A percentile compares a stretch with the other conserved stretches of the same genome.
phyloP scores from a whole-genome alignment of 1,284 basidiomycete genomes.

The Mycena sp. region DNA sequence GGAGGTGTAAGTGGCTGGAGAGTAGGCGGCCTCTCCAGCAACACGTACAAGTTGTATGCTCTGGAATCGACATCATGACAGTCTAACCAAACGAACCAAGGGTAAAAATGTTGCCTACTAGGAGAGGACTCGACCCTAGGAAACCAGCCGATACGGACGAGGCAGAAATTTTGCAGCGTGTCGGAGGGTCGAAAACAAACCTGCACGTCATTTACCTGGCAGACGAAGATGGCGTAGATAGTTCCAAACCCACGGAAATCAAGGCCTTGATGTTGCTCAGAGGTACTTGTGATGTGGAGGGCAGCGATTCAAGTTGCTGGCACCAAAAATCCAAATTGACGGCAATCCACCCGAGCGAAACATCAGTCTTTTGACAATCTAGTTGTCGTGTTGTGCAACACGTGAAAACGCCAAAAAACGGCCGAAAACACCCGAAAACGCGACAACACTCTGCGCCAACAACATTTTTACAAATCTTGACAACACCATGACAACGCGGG shows the following conservation, averaged over 20 bases:
- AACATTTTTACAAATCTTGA: too few species aligned
- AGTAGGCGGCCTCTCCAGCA: conserved; percentile 2
- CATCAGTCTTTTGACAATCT: too few species aligned
- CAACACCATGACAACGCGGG: too few species aligned
- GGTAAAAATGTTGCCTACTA: conserved; percentile 7
- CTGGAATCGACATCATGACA: conserved; percentile 5
- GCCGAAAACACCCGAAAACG: too few species aligned
- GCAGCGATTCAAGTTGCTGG: not conserved
- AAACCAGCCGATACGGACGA: not conserved
- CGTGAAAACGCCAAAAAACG: conserved; percentile 15
- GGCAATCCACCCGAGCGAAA: conserved; percentile 1
- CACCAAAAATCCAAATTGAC: not conserved
- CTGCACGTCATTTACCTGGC: not conserved
- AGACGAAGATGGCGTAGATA: not conserved
- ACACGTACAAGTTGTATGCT: conserved; percentile 9
- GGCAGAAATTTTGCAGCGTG: not conserved
- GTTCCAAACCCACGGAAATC: not conserved
- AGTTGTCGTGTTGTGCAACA: conserved; percentile 14
- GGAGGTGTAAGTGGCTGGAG: too few species aligned
- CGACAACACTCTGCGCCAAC: too few species aligned
- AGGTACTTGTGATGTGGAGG: not conserved
- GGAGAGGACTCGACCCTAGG: too few species aligned
- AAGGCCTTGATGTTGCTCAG: not conserved
- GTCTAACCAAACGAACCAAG: conserved; percentile 8
- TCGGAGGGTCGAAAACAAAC: not conserved